Evolutionary conservation across 768 basidiomycete species (phyloP), one percentile per base, ranked within the genome.

Genomic region (Leccinum variicolor): DNA sequence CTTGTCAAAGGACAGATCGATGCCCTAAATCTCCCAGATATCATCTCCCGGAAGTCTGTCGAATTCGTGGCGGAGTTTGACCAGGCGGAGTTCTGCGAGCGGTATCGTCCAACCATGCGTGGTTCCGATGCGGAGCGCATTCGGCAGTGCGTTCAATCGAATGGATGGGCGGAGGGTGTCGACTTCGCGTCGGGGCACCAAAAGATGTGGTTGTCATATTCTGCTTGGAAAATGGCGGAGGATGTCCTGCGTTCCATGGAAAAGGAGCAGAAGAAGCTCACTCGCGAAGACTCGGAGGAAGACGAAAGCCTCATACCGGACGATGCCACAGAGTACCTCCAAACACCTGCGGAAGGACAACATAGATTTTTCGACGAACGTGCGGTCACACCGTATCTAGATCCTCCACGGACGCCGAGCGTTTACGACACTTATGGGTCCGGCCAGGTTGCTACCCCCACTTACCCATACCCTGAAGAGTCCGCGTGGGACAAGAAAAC

Each of bases 161-260:
- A 81, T 54, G 78, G 81, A 28, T 84, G 84, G 84, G 63, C 62
- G 50, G 81, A 83, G 52, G 80, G 77, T 15, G 61, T 66, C n/a
- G 84, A 87, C 64, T 86, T 78, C 59, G 77, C 76, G 5, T 54
- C 83, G 25, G 85, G 86, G 1, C 77, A 74, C 56, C 72, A 75
- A 57, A 78, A 72, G 70, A 78, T 86, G 60, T 86, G 82, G 81
- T 64, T 86, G 47, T 72, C 75, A 21, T 85, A 82, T 70, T 62
- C 65, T 45, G 78, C 82, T 23, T 85, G 85, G 86, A 83, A 83
- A 72, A 76, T 76, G 63, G 75, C 81, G n/a, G 84, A 85, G 66
- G 82, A 85, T 52, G 77, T 76, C 41, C 56, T 85, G 14, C 76
- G 83, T 54, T 75, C 77, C 36, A 68, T 69, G 50, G 83, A 84